Percentiles rank a stretch among this genome's conserved stretches.
Evolutionary conservation across 768 basidiomycete genomes (phyloP).

Genomic region (Solioccasus polychromus): DNA sequence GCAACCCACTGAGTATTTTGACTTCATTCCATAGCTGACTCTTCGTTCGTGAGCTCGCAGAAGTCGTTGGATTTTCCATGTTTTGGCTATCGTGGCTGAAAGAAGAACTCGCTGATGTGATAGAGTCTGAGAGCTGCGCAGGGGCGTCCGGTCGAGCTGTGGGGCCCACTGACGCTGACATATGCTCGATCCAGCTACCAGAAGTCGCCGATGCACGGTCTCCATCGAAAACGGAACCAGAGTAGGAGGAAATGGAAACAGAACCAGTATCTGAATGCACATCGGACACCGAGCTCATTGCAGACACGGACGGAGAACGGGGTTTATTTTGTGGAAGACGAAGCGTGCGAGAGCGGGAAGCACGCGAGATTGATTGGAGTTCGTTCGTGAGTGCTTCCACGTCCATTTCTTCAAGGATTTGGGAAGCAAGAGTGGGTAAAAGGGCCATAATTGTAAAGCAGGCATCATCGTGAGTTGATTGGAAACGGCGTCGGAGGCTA

Average conservation of each 20-base stretch:
- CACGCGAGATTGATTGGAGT: constrained; percentile 44
- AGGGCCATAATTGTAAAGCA: constrained; percentile 74
- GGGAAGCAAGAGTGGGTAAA: constrained; percentile 61
- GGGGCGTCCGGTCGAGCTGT: constrained; percentile 7
- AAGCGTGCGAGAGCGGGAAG: constrained; percentile 22
- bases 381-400: constrained; percentile 68
- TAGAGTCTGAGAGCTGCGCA: constrained; percentile 38
- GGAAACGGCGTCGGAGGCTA: constrained; percentile 72
- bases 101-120: constrained; percentile 37
- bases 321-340: constrained; percentile 9
- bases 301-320: constrained; percentile 33
- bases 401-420: constrained; percentile 71
- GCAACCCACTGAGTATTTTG: constrained; percentile 68
- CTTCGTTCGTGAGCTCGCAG: constrained; percentile 49
- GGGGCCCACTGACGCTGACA: constrained; percentile 22
- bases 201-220: constrained; percentile 37
- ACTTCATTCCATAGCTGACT: constrained; percentile 90
- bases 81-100: constrained; percentile 21
- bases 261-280: constrained; percentile 44
- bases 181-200: constrained; percentile 45
- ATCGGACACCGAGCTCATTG: constrained; percentile 39
- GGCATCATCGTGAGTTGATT: constrained; percentile 72
- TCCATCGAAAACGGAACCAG: constrained; percentile 37
- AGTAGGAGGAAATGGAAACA: constrained; percentile 37
- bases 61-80: constrained; percentile 4